Conservation (phyloP, 179 eudicot species). For the Carnegiea gigantea region DNA sequence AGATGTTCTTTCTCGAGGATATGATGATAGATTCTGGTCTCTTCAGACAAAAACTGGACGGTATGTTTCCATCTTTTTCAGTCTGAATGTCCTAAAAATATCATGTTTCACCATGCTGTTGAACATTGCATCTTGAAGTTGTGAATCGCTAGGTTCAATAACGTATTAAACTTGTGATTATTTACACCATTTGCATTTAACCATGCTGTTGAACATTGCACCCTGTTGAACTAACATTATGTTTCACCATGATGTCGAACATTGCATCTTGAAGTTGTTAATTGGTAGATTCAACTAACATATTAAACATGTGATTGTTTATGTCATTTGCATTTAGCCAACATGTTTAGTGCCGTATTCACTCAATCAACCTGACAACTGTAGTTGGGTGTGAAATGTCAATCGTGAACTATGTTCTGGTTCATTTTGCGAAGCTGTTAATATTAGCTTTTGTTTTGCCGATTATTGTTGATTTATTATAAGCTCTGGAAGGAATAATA, state of each 20-base stretch:
- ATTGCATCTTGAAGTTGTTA: too few species aligned
- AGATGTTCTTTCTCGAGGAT: constrained; percentile 6
- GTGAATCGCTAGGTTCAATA: neutral
- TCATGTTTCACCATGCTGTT: too few species aligned
- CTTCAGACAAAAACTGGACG: constrained; percentile 13
- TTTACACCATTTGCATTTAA: neutral
- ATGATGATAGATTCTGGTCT: constrained; percentile 11
- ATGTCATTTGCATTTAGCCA: too few species aligned
- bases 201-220: too few species aligned
- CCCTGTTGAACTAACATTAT: too few species aligned
- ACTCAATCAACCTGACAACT: too few species aligned
- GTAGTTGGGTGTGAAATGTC: neutral
- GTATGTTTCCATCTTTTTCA: neutral
- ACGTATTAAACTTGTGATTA: neutral
- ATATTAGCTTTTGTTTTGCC: neutral
- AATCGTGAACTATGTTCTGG: neutral
- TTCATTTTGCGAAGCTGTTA: neutral
- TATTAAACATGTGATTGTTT: too few species aligned
- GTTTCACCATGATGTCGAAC: too few species aligned
- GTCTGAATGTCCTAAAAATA: neutral
- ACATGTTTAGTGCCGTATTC: too few species aligned
- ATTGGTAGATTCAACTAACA: too few species aligned
- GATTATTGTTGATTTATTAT: neutral
- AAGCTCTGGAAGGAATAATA: neutral
- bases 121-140: too few species aligned